These are phyloP conservation scores for Diaporthe ilicicola DNA, from an alignment of 2,329 filamentous ascomycete genomes.

Conservation along the genomic window DNA sequence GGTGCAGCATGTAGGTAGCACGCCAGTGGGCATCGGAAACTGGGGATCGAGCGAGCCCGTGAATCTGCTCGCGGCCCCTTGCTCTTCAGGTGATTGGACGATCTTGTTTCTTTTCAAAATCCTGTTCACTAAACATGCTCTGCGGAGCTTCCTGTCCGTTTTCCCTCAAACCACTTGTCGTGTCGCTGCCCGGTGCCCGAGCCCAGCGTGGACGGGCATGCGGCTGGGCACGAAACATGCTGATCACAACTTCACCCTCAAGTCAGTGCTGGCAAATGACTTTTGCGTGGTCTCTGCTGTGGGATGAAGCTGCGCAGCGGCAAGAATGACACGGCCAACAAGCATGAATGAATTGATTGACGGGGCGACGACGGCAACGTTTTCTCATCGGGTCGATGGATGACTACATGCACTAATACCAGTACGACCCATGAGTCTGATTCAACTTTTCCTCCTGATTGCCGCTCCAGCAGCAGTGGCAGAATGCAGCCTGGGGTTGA, in stretches of 20 bases:
- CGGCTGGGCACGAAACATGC: conserved; percentile 9
- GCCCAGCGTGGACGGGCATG: conserved; percentile 6
- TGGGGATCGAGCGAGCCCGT: not conserved
- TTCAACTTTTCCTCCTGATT: not conserved
- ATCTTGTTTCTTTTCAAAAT: not conserved
- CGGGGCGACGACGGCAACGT: not conserved
- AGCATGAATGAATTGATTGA: not conserved
- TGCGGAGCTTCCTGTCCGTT: conserved; percentile 4
- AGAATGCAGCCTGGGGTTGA: conserved; percentile 11
- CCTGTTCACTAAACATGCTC: not conserved
- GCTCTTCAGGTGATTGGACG: not conserved
- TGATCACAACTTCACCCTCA: conserved; percentile 11
- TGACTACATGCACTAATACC: too few species aligned
- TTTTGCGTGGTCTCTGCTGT: not conserved
- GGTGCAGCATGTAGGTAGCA: not conserved
- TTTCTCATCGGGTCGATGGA: not conserved
- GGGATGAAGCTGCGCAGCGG: not conserved
- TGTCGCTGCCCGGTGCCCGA: not conserved
- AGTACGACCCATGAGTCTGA: not conserved
- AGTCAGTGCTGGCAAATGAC: conserved; percentile 17
- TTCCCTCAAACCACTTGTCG: not conserved
- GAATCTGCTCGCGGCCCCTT: not conserved
- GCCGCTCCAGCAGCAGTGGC: not conserved
- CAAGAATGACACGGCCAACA: not conserved
- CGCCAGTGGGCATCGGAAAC: not conserved